These are phyloP conservation scores for Metschnikowia peoriensis DNA, from an alignment of 805 yeast species.

Conservation along the genomic window DNA sequence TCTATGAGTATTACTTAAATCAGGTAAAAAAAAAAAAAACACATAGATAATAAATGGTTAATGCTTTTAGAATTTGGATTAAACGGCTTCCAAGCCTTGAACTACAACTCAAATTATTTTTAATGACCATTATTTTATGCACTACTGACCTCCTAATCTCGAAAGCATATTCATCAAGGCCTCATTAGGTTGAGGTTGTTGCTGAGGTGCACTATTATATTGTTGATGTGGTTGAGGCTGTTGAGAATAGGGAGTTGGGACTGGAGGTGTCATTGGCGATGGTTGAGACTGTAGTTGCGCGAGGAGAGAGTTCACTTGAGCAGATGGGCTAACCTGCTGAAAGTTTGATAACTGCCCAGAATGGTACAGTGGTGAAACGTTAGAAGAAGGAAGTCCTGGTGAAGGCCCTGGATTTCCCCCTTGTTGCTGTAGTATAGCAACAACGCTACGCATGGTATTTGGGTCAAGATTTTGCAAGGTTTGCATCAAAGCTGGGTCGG, in stretches of 20 bases:
- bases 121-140: neutral
- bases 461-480: conserved; percentile 30
- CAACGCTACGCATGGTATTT: conserved; percentile 32
- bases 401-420: neutral
- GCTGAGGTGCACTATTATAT: conserved; percentile 12
- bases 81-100: neutral
- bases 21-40: neutral
- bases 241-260: conserved; percentile 1
- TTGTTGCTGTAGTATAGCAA: conserved; percentile 25
- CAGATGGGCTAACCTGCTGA: conserved; percentile 8
- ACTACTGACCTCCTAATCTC: conserved; percentile 30
- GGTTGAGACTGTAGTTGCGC: conserved; percentile 13
- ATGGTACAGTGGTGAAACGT: neutral
- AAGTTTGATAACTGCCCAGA: conserved; percentile 1
- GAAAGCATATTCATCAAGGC: conserved; percentile 39
- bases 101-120: neutral
- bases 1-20: neutral
- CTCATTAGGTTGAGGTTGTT: conserved; percentile 15
- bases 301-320: conserved; percentile 13
- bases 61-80: too few species aligned
- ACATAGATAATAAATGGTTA: too few species aligned
- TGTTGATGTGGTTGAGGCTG: conserved; percentile 11
- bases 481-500: conserved; percentile 16
- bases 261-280: conserved; percentile 7
- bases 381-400: neutral